Evolutionary conservation across 176 grass and related monocot genomes (phyloP), one percentile per base, ranked within the genome.

Genomic region (Eleusine indica): DNA sequence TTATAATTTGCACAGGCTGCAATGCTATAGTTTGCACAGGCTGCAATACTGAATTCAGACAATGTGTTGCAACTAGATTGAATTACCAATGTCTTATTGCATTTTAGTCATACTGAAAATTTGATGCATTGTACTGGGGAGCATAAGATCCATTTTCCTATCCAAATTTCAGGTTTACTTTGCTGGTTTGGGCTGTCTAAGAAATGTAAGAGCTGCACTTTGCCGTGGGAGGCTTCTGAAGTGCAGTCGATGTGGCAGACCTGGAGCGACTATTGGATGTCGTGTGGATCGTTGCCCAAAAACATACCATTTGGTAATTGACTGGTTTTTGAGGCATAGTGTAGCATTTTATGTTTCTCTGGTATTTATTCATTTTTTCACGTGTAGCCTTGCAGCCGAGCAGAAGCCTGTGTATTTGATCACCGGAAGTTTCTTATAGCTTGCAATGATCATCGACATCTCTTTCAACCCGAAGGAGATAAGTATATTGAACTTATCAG

Each of bases 341-440:
- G 75, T 66, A 64, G 37, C 9, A 74, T 73, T 76, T 28, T 58
- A 42, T 63, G 16, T 69, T 85, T 11, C 18, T 64, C 39, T 82
- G 77, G 80, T 84, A 58, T 68, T 70, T 57, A 66, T 25, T 84
- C 52, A 49, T 89, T 85, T 54, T 57, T 61, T 53, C 32, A 67
- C 66, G 25, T 93, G 84, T 82, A 98, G 93, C 93, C 93, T 74
- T 98, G 93, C 61, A 95, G 96, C 70, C 84, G 96, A 89, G 81
- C 89, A 86, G 93, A 93, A 58, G 87, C 89, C 71, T 94, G 91
- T 58, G 83, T 98, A 90, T 98, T 98, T 85, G 96, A 98, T 90
- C 96, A 98, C 85, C 87, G 87, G 11, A 98, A 96, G 76, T 98
- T 98, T 94, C 93, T 98, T 80, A 98, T 98, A 85, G 91, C 96